Base-by-base conservation (phyloP, 1,284 basidiomycete species). In the Apiotrichum gamsii region DNA sequence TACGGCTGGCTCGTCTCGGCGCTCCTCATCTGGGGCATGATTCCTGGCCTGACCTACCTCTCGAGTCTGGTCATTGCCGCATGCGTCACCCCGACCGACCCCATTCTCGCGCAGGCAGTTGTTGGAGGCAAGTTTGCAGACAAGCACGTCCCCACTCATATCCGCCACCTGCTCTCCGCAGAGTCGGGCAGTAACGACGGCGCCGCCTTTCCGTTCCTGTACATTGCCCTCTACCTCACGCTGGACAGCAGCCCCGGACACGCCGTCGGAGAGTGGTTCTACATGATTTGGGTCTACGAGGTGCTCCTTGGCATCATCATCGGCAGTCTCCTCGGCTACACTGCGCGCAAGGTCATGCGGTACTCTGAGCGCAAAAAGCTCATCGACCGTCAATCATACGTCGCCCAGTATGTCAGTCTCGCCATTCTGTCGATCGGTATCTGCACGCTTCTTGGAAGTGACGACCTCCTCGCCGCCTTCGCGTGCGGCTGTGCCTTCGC, bases 101-200 rank as follows among this genome's bases (percentile, higher is more conserved):
- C 94, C 20, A 76, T 75, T 51, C 64, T 76, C 53, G 73, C 76
- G 0, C 75, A 77, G 43, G 74, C 74, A 21, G 72, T 98, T 46
- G 85, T 98, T 13, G 94, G 95, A 64, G 94, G 95, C 44, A 94
- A 90, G 72, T 99, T 94, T 75, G 94, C 94, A 3, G 88, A 98
- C 70, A 95, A 96, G 67, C 94, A 99, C 62, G 94, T 99, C 15
- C 94, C 94, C 0, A 84, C 90, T 0, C 95, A 99, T 69, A 79
- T 98, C 39, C 83, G 93, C 31, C 90, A 97, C 70, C 78, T 95
- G 46, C 75, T 96, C n/a, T 81, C 87, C 3, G 90, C 90, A 2
- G 93, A 97, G 72, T 90, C 87, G 6, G 91, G 91, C 0, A 82
- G 85, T 20, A 95, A 95, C 68, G 90, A 95, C 57, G 90, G 90